Evolutionary conservation across 768 basidiomycete genomes (phyloP).

Genomic region (Agrocybe pediades): DNA sequence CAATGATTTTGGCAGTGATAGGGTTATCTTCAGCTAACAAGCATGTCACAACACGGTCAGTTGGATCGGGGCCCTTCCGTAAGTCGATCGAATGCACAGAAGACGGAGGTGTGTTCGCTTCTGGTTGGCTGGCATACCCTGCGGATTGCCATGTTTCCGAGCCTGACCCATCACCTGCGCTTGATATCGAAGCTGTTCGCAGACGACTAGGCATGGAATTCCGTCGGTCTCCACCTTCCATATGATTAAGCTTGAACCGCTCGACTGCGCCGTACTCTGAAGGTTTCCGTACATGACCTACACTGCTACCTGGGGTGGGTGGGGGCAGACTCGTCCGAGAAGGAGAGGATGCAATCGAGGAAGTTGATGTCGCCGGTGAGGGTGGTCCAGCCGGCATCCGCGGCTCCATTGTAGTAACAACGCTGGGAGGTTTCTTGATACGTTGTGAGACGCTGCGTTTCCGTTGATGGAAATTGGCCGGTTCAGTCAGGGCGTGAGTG

Average conservation of each 20-base stretch:
- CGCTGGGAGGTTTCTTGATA: conserved; percentile 79
- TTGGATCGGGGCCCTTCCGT: conserved; percentile 74
- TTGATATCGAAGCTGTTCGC: conserved; percentile 85
- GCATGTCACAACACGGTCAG: conserved; percentile 89
- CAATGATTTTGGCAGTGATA: conserved; percentile 96
- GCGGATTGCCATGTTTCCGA: conserved; percentile 74
- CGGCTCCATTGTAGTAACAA: conserved; percentile 69
- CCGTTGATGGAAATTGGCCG: conserved; percentile 56
- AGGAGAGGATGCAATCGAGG: conserved; percentile 88
- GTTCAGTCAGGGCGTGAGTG: conserved; percentile 71
- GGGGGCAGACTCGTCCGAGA: conserved; percentile 75
- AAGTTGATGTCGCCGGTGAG: conserved; percentile 89
- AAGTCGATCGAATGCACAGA: conserved; percentile 86
- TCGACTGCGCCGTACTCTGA: conserved; percentile 89
- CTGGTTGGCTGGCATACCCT: conserved; percentile 58
- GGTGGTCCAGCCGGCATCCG: conserved; percentile 78
- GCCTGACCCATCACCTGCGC: conserved; percentile 75
- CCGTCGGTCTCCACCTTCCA: conserved; percentile 78
- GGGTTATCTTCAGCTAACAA: conserved; percentile 97
- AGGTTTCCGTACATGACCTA: conserved; percentile 77
- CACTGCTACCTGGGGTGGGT: conserved; percentile 65
- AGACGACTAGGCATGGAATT: conserved; percentile 86
- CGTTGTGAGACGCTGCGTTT: conserved; percentile 82
- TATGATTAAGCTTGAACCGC: conserved; percentile 81
- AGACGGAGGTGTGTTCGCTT: conserved; percentile 72